Base-by-base conservation (phyloP, 1,284 basidiomycete species). In the Moniliella sp. region DNA sequence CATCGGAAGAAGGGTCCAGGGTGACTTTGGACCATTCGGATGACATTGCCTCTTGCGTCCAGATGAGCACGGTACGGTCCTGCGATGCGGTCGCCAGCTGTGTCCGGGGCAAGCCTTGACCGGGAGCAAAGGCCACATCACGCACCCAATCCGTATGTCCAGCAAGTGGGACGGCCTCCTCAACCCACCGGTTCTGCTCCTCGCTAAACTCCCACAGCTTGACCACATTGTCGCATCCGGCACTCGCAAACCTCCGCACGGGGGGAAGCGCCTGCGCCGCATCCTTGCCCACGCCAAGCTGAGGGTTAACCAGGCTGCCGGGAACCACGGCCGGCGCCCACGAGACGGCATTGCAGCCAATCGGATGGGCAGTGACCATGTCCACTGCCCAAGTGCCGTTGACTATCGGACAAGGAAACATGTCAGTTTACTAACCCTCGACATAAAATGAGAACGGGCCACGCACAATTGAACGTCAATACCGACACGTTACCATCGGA, bases 401-500 rank as follows among this genome's bases (percentile, higher is more conserved):
- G 56, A 88, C 84, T 88, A 50, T 9, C 5, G 1, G 15, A 29
- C 2, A 32, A 8, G 9, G n/a, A 15, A 21, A 32, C n/a, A n/a
- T n/a, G n/a, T n/a, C n/a, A n/a, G n/a, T 3, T 11, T 15, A n/a
- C 19, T 18, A 11, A 31, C 11, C 1, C 16, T 14, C 5, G 4
- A 28, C 23, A 16, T 14, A n/a, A n/a, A n/a, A n/a, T n/a, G n/a
- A n/a, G n/a, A n/a, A n/a, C n/a, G n/a, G n/a, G 11, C 2, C n/a
- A 67, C 73, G 43, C 48, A 84, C 83, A 81, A 72, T 93, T 88
- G 69, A 97, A 97, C 4, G 79, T 82, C 39, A 97, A 67, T 15
- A 97, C 84, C 5, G 88, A 94, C 31, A 97, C 73, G 61, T 91
- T 91, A 43, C 88, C 88, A 59, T 97, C 88, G 2, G 83, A 91